These are phyloP conservation scores for Spathaspora sp. DNA, from an alignment of 1,139 yeast genomes.

Conservation along the genomic window DNA sequence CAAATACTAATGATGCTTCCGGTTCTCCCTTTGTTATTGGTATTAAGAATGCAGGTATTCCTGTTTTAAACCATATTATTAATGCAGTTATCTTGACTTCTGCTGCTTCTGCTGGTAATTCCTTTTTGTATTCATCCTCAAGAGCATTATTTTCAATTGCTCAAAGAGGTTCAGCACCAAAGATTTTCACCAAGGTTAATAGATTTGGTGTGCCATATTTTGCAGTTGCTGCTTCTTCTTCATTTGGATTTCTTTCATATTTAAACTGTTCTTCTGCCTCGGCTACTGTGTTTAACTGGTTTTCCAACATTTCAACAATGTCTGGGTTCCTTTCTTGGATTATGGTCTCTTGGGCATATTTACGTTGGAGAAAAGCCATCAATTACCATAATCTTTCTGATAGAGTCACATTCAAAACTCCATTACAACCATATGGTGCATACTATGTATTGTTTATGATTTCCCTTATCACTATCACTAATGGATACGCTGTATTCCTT, in stretches of 20 bases:
- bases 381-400: conserved; percentile 38
- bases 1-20: conserved; percentile 34
- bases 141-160: conserved; percentile 68
- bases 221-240: conserved; percentile 36
- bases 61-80: conserved; percentile 60
- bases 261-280: conserved; percentile 59
- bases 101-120: conserved; percentile 72
- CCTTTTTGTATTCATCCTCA: conserved; percentile 70
- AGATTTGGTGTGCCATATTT: conserved; percentile 63
- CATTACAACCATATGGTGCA: conserved; percentile 51
- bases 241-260: conserved; percentile 52
- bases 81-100: conserved; percentile 69
- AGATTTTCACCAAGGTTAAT: conserved; percentile 53
- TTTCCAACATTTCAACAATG: conserved; percentile 69
- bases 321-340: conserved; percentile 74
- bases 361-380: conserved; percentile 57
- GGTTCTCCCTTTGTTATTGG: conserved; percentile 54
- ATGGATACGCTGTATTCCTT: conserved; percentile 61
- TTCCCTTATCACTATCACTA: conserved; percentile 48
- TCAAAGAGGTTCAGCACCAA: conserved; percentile 63
- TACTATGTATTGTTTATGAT: conserved; percentile 50
- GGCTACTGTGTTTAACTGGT: conserved; percentile 59
- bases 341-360: conserved; percentile 42
- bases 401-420: conserved; percentile 49
- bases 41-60: conserved; percentile 59